A percentile compares a stretch with the other conserved stretches of the same genome.
phyloP scores from a whole-genome alignment of 306 rosid species.

The Corylus americana region DNA sequence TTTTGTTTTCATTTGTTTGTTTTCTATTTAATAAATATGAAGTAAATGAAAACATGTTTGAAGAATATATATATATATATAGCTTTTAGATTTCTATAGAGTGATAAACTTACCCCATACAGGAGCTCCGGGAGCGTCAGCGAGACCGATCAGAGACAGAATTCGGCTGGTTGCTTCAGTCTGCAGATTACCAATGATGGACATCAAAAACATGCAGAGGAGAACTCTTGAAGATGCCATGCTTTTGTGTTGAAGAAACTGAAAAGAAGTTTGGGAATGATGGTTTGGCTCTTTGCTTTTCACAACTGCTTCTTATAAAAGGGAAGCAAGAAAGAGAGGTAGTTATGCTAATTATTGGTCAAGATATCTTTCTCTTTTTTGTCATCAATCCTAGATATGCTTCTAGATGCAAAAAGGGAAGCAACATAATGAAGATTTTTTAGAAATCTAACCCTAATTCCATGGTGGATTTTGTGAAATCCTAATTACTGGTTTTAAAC shows the following conservation, averaged over 20 bases:
- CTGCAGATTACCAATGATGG: neutral
- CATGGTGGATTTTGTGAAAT: too few species aligned
- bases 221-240: constrained; percentile 22
- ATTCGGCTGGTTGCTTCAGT: neutral
- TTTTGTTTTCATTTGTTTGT: neutral
- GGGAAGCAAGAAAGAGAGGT: too few species aligned
- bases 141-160: neutral
- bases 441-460: neutral
- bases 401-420: too few species aligned
- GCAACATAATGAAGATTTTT: too few species aligned
- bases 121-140: neutral
- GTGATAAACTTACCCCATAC: constrained; percentile 1
- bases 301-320: too few species aligned
- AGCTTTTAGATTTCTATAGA: too few species aligned
- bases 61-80: too few species aligned
- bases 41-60: neutral
- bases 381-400: too few species aligned
- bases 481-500: too few species aligned
- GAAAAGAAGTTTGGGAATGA: neutral
- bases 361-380: too few species aligned
- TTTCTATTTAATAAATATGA: neutral
- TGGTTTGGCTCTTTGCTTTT: too few species aligned
- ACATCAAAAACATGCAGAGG: constrained; percentile 13
- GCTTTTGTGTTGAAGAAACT: neutral
- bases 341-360: too few species aligned